Base-by-base conservation (phyloP, 169 alveolate genomes). In the Plasmodium vivax region DNA sequence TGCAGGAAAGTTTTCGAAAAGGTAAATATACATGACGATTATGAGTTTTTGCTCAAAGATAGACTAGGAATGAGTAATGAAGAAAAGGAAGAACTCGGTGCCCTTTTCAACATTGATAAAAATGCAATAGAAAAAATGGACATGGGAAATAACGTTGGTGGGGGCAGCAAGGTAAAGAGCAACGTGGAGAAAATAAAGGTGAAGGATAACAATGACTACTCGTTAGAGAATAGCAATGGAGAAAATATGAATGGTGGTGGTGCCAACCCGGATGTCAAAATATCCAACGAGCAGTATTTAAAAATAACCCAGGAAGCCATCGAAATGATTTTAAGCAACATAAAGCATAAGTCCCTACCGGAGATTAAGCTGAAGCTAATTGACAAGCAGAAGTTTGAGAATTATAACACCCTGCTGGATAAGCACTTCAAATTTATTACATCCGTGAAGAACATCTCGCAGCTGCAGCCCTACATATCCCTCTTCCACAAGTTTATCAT, bases 241-340 rank as follows among this genome's bases (percentile, higher is more conserved):
- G 93, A 84, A 71, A 79, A 88, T 5, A 73, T 56, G 32, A 88
- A 47, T 36, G 72, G 8, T 9, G 54, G 23, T 80, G 68, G 41
- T 85, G 47, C 45, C 43, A 54, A 27, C 51, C 19, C 75, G n/a
- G 94, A 88, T 36, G 73, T 79, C n/a, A 80, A 80, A 88, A 88
- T 88, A 88, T 88, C 90, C 19, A 88, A 88, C 73, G 94, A 88
- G 36, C 81, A 88, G 72, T 88, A 79, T 88, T 80, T 88, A 80
- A 88, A 88, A 80, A 88, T 80, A 58, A 79, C 90, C 38, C 88
- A 79, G 51, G 94, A 88, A 80, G 94, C 90, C 73, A 88, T 88
- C 82, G 94, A 77, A 88, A 88, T 88, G 94, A 88, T 88, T 79
- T 81, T 88, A 79, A 88, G 82, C 54, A 88, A 88, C 56, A 79